Evolutionary conservation across 139 green algal genomes (phyloP), one percentile per base, ranked within the genome.

Genomic region (Gonium pectorale): DNA sequence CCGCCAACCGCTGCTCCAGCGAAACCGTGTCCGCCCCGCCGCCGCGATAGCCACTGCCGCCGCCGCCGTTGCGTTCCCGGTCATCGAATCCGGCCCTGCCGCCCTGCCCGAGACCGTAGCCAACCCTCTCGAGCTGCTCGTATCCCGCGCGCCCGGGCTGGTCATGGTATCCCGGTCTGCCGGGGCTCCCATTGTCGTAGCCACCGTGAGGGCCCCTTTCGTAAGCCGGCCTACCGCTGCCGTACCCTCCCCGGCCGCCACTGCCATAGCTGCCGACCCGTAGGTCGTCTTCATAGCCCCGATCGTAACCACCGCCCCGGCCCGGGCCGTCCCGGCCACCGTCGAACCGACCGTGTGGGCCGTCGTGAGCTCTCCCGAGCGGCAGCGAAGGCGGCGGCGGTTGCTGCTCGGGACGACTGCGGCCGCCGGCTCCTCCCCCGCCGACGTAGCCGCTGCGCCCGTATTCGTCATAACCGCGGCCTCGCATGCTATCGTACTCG

Each of bases 1-100:
- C 31, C 59, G 59, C 59, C 27, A 82, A 29, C 35, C 43, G 62
- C 13, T n/a, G 60, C 17, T 73, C 77, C 41, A 80, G 49, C 29
- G 37, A 35, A 38, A 21, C 8, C 7, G 33, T 13, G 27, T 33
- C 37, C 33, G n/a, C 26, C 38, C 21, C 6, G 51, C 15, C 13
- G n/a, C n/a, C n/a, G n/a, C n/a, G 54, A 2, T 46, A 71, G 13
- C 59, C 59, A 8, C 38, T 5, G 4, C 51, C 74, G 59, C 38
- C 49, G 49, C 46, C 46, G 70, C 5, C n/a, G 41, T 27, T 11
- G 13, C 46, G 13, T 15, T 54, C 46, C 13, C 46, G 13, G 46
- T 15, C 46, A 15, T 54, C 46, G 46, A 24, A 54, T 15, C 11
- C 15, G 46, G 13, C 46, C 13, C 46, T 15, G 46, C 46, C 46